phyloP scores from a whole-genome alignment of 176 grass and related monocot genomes.

The Zizania latifolia region DNA sequence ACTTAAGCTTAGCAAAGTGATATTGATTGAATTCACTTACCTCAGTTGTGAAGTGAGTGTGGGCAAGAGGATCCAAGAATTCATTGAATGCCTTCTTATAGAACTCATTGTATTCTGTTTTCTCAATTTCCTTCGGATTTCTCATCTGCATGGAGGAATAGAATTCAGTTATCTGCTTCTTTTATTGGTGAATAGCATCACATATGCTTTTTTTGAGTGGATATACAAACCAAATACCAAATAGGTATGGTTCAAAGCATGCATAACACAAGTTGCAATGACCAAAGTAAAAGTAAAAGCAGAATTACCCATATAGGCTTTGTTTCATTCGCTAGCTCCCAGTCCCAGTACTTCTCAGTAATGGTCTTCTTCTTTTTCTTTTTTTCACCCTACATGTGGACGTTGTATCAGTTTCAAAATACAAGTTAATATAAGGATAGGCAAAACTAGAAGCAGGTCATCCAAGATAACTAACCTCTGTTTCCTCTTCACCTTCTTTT shows the following conservation, averaged over 20 bases:
- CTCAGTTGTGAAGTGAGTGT: constrained; percentile 74
- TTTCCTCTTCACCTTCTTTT: constrained; percentile 68
- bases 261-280: background rate
- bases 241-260: background rate
- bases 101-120: constrained; percentile 72
- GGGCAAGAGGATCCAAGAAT: constrained; percentile 70
- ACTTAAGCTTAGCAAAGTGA: background rate
- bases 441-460: background rate
- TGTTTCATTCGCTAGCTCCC: constrained; percentile 82
- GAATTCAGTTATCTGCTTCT: constrained; percentile 6
- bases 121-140: constrained; percentile 63
- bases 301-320: constrained; percentile 79
- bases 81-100: constrained; percentile 96
- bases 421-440: background rate
- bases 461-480: constrained; percentile 26
- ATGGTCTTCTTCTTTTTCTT: constrained; percentile 72
- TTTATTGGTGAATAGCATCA: background rate
- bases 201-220: background rate
- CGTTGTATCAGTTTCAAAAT: background rate
- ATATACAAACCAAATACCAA: background rate
- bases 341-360: constrained; percentile 91
- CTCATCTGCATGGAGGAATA: constrained; percentile 49
- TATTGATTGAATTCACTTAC: constrained; percentile 26
- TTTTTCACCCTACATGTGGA: constrained; percentile 45
- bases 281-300: background rate